These are phyloP conservation scores for Colletotrichum falcatum DNA, from an alignment of 2,329 filamentous ascomycete genomes.

Conservation along the genomic window DNA sequence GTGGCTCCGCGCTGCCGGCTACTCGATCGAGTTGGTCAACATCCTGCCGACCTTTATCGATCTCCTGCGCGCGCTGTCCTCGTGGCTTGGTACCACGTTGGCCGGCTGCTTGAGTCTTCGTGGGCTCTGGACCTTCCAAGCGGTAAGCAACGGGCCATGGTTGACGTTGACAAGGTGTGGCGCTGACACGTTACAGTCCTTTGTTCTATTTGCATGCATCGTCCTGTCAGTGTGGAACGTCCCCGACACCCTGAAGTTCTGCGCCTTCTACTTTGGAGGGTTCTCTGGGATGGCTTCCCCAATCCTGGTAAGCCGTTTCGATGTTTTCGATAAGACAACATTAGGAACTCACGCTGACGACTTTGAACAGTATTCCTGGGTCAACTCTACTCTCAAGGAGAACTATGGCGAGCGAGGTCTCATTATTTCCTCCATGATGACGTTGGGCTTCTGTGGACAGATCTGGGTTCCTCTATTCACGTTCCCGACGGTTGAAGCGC, in stretches of 20 bases:
- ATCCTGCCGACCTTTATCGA: conserved; percentile 46
- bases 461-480: conserved; percentile 49
- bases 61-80: conserved; percentile 45
- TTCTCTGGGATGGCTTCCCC: conserved; percentile 49
- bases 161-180: too few relatives aligned
- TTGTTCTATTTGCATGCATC: conserved; percentile 46
- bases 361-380: conserved; percentile 46
- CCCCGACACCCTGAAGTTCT: conserved; percentile 47
- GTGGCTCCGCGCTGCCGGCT: conserved; percentile 37
- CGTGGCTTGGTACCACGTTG: conserved; percentile 47
- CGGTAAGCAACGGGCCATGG: background rate
- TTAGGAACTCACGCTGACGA: background rate
- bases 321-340: fast-evolving
- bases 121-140: conserved; percentile 47
- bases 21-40: conserved; percentile 40
- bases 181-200: conserved; percentile 18
- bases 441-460: conserved; percentile 48
- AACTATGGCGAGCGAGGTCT: conserved; percentile 50
- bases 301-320: conserved; percentile 38
- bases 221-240: conserved; percentile 49
- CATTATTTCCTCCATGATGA: conserved; percentile 52
- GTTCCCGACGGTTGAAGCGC: conserved; percentile 46
- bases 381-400: conserved; percentile 48
- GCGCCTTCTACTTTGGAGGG: conserved; percentile 49
- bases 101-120: conserved; percentile 46